Percentiles rank a stretch among this genome's conserved stretches.
phyloP scores from a whole-genome alignment of 768 basidiomycete genomes.

The Coprinopsis cinerea region DNA sequence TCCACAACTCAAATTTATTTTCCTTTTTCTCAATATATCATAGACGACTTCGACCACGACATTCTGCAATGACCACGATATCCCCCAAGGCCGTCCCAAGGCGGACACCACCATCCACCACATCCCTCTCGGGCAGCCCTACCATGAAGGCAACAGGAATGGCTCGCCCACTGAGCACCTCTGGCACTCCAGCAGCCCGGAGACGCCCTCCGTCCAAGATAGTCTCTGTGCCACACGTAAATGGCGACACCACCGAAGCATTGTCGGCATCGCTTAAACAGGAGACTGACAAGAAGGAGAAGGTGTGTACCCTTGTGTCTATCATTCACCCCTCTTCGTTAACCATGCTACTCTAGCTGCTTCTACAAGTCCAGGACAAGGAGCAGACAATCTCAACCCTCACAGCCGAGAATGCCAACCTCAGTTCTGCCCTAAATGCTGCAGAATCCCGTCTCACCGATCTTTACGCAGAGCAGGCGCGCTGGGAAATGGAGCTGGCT shows the following conservation, averaged over 20 bases:
- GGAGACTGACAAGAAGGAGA: slow-evolving; percentile 79
- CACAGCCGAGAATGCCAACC: slow-evolving; percentile 55
- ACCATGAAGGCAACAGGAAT: slow-evolving; percentile 55
- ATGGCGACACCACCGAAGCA: slow-evolving; percentile 48
- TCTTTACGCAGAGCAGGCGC: slow-evolving; percentile 73
- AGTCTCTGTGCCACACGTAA: slow-evolving; percentile 29
- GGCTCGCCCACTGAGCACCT: slow-evolving; percentile 50
- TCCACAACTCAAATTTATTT: no score
- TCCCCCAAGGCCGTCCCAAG: slow-evolving; percentile 41
- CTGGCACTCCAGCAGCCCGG: slow-evolving; percentile 42
- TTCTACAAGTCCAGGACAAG: slow-evolving; percentile 73
- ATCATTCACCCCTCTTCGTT: slow-evolving; percentile 5
- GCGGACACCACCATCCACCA: no score
- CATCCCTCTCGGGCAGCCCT: no score
- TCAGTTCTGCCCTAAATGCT: slow-evolving; percentile 57
- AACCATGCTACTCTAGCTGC: slow-evolving; percentile 41
- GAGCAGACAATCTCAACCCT: slow-evolving; percentile 62
- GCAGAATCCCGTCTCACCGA: slow-evolving; percentile 74
- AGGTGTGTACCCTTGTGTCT: slow-evolving; percentile 37
- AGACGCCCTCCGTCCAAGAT: slow-evolving; percentile 49
- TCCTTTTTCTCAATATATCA: no score
- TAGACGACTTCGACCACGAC: no score
- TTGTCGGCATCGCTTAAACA: slow-evolving; percentile 61
- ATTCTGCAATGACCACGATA: slow-evolving; percentile 35
- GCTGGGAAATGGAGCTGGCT: slow-evolving; percentile 77